Percentiles rank a stretch among this genome's conserved stretches.
phyloP scores from a whole-genome alignment of 768 basidiomycete species.

The Exidia glandulosa region DNA sequence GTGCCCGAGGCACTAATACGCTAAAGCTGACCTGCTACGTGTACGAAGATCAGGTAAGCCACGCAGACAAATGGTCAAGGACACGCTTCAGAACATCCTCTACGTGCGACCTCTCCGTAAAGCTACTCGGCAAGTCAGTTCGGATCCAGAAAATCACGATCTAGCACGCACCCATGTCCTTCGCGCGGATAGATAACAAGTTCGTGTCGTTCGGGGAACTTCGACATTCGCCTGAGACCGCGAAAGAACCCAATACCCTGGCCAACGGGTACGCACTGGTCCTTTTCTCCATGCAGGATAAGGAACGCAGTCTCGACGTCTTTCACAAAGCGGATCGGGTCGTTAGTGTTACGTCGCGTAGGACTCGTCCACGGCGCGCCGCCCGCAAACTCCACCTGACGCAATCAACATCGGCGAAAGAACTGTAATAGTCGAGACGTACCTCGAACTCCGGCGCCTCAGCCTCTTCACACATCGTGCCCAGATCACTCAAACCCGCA shows the following conservation, averaged over 20 bases:
- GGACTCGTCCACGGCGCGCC: constrained; percentile 4
- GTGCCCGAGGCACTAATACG: too few relatives aligned
- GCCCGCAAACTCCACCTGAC: constrained; percentile 1
- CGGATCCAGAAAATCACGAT: too few relatives aligned
- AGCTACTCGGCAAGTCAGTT: too few relatives aligned
- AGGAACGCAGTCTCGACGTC: constrained; percentile 7
- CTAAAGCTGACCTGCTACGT: too few relatives aligned
- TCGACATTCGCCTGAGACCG: constrained; percentile 5
- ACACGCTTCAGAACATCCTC: constrained; percentile 5
- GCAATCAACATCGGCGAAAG: not conserved
- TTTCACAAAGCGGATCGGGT: constrained; percentile 6
- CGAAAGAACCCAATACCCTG: constrained; percentile 7
- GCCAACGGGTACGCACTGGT: constrained; percentile 4
- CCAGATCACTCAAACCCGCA: constrained; percentile 5
- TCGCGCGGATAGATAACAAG: constrained; percentile 8
- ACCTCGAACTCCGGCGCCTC: constrained; percentile 5
- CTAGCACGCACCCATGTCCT: constrained; percentile 1
- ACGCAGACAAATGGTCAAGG: constrained; percentile 1
- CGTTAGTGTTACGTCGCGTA: not conserved
- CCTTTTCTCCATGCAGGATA: constrained; percentile 7
- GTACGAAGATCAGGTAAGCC: constrained; percentile 4
- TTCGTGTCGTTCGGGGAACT: constrained; percentile 4
- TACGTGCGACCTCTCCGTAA: constrained; percentile 2
- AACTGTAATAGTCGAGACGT: not conserved
- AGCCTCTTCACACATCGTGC: not conserved